Evolutionary conservation across 1,284 basidiomycete species (phyloP), one percentile per base, ranked within the genome.

Genomic region (Naganishia liquefaciens): DNA sequence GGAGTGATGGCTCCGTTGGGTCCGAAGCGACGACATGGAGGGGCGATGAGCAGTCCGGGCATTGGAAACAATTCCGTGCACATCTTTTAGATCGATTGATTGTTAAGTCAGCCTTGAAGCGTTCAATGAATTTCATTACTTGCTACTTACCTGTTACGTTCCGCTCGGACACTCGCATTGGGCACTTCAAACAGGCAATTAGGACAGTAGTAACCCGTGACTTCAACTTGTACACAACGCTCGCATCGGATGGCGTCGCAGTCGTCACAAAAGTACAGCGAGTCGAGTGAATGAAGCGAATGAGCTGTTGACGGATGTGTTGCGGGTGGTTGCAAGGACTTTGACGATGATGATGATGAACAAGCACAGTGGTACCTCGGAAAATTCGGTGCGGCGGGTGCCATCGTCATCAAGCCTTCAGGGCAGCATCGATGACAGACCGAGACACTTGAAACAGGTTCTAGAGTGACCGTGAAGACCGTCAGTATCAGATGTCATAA

Each of bases 151-250:
- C 93, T 85, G 73, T 96, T 97, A 83, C 93, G 94, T 79, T 99
- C 94, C 7, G 88, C 91, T 68, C 94, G 85, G 9, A 99, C 93
- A 73, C 91, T 95, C 2, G 96, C 93, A 72, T 89, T 91, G 0
- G 95, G 96, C 4, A 99, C 95, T 73, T 99, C 96, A 77, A 99
- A 99, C n/a, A 98, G 83, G 76, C 96, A 99, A 77, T 95, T 94
- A 25, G 96, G 96, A 75, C 96, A 99, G 76, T 91, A 98, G 79
- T 97, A 98, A 61, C 90, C 91, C 74, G 91, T 91, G 74, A 98
- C 88, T 83, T 99, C 96, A 58, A 91, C 81, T 5, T 87, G 85
- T 9, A 96, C 90, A 73, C 96, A 99, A 70, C 88, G 85, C 74
- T 94, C 89, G 75, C 96, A 99, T 62, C 93, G 82, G 47, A 99